Conservation (phyloP, 441 rosid species). For the Bruguiera hainesii region DNA sequence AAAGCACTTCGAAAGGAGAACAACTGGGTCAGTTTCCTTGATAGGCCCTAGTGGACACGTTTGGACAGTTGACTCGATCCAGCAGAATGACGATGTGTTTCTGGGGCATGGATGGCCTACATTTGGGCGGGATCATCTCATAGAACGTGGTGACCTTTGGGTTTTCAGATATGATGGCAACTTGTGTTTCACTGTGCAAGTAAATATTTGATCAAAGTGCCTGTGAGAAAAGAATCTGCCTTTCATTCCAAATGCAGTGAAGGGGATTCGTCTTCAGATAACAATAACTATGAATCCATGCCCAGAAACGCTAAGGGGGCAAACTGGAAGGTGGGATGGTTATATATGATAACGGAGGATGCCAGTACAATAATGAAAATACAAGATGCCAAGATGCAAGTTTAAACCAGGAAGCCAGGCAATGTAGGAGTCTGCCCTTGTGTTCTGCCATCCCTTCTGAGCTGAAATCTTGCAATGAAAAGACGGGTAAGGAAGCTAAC, state of each 20-base stretch:
- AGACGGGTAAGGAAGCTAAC: conserved; percentile 24
- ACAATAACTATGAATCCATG: conserved; percentile 14
- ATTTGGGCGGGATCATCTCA: conserved; percentile 39
- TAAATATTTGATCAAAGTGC: conserved; percentile 36
- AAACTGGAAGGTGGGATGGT: conserved; percentile 7
- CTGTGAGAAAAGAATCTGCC: conserved; percentile 53
- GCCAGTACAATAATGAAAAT: conserved; percentile 9
- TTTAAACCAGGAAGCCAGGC: conserved; percentile 18
- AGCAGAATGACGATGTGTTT: conserved; percentile 28
- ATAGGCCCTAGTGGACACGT: conserved; percentile 52
- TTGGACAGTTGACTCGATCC: conserved; percentile 41
- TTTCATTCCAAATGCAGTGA: conserved; percentile 38
- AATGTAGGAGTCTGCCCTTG: conserved; percentile 15
- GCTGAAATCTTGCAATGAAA: conserved; percentile 20
- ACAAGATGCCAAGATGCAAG: conserved; percentile 10
- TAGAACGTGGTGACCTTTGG: conserved; percentile 44
- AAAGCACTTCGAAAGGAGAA: conserved; percentile 38
- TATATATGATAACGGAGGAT: conserved; percentile 7
- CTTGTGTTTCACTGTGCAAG: conserved; percentile 45
- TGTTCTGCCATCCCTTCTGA: conserved; percentile 17
- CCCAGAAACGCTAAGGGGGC: conserved; percentile 25
- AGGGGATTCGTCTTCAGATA: conserved; percentile 23
- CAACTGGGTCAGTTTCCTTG: conserved; percentile 38
- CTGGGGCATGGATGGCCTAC: conserved; percentile 43
- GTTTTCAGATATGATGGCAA: conserved; percentile 53